Evolutionary conservation across 768 basidiomycete species (phyloP), one percentile per base, ranked within the genome.

Genomic region (Naganishia randhawae): DNA sequence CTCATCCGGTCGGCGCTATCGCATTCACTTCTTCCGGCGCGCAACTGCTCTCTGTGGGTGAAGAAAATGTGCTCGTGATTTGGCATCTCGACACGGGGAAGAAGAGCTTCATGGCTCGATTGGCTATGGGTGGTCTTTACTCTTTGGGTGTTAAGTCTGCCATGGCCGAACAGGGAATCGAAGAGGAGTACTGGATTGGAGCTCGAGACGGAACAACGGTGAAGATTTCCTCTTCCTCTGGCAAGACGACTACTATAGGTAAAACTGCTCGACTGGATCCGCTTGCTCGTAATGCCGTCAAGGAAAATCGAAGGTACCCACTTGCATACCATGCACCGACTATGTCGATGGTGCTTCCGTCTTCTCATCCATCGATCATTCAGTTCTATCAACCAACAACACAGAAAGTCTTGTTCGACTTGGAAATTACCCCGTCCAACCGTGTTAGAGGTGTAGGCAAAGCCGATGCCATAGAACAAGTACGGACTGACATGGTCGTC

Each of bases 401-500:
- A 2, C 88, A 88, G 32, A 84, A 85, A 48, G 83, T 92, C 0
- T 75, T 91, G 2, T 87, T 87, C 52, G 95, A 99, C 79, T 83
- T 98, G 22, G 96, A 98, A 79, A 86, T 99, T 9, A 87, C 91
- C 1, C 92, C 95, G 25, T 92, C 92, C 31, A 98, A 98, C 81
- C 86, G 91, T 68, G 85, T 97, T 22, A 89, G 92, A 16, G 57
- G 57, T 25, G 39, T 37, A 14, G 83, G 88, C 25, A 83, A 86
- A 72, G 91, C 91, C 50, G 89, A 92, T 67, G 82, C 84, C 8
- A 77, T 93, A 48, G 87, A 90, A 70, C 87, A 89, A 10, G 85
- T 89, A 2, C 84, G 87, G 16, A 90, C 98, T 2, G 88, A 91
- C 55, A 83, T 82, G 11, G 85, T 84, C 7, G 85, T 84, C 5